A percentile compares a stretch with the other conserved stretches of the same genome.
These are phyloP conservation scores for Leccinum barrowsii DNA, from an alignment of 768 basidiomycete species.

Conservation along the genomic window DNA sequence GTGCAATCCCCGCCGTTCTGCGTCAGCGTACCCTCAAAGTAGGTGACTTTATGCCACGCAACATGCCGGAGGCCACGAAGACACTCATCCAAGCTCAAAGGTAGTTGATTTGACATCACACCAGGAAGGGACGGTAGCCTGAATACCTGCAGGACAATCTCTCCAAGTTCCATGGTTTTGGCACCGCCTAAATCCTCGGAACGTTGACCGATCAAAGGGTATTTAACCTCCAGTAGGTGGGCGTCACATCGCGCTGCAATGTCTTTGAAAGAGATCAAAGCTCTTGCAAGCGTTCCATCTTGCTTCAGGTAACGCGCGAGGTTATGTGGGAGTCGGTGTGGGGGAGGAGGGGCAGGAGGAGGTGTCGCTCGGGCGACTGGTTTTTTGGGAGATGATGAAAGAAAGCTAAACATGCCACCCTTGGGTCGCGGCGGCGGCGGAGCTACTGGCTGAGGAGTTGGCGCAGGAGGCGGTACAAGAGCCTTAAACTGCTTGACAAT, in stretches of 20 bases:
- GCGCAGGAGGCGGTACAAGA: constrained; percentile 47
- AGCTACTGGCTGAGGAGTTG: constrained; percentile 33
- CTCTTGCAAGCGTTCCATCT: constrained; percentile 85
- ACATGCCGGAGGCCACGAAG: constrained; percentile 83
- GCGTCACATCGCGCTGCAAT: constrained; percentile 81
- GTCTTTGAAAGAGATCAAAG: constrained; percentile 87
- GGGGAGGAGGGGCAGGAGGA: constrained; percentile 34
- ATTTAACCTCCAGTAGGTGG: constrained; percentile 76
- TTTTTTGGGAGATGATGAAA: constrained; percentile 70
- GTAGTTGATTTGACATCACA: constrained; percentile 69
- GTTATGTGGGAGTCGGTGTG: constrained; percentile 60
- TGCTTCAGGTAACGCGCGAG: constrained; percentile 79
- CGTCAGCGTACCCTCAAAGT: constrained; percentile 89
- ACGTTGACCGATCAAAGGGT: constrained; percentile 77
- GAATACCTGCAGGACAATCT: constrained; percentile 88
- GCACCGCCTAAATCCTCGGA: constrained; percentile 49
- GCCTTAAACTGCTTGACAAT: constrained; percentile 76
- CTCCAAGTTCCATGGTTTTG: constrained; percentile 73
- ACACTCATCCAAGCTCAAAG: constrained; percentile 92
- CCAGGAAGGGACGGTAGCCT: constrained; percentile 88
- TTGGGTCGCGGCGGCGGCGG: constrained; percentile 52
- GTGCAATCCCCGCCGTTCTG: constrained; percentile 91
- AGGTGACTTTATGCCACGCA: constrained; percentile 92
- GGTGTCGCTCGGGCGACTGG: constrained; percentile 44
- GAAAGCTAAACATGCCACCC: constrained; percentile 70